phyloP scores from a whole-genome alignment of 768 basidiomycete species.

The Boletus rubroflammeus region DNA sequence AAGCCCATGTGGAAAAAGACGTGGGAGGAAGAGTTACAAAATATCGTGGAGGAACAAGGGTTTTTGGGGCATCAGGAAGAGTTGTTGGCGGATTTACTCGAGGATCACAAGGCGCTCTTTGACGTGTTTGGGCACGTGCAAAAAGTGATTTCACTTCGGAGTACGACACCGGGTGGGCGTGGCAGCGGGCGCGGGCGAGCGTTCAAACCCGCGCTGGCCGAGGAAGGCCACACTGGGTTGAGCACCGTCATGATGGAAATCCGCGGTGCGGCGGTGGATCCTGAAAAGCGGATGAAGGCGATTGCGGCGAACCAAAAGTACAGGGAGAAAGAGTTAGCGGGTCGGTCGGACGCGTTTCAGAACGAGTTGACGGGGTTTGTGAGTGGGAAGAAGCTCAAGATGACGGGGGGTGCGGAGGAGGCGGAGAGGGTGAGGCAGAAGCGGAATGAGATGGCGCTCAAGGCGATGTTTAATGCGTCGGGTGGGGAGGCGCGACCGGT shows the following conservation, averaged over 20 bases:
- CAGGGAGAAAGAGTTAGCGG: constrained; percentile 71
- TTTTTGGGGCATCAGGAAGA: constrained; percentile 92
- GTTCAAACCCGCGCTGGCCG: constrained; percentile 60
- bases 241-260: constrained; percentile 90
- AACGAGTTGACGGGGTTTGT: constrained; percentile 86
- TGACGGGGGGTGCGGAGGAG: constrained; percentile 95
- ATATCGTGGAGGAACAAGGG: constrained; percentile 96
- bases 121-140: constrained; percentile 90
- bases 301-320: constrained; percentile 86
- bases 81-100: constrained; percentile 80
- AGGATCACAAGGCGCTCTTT: constrained; percentile 86
- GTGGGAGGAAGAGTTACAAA: constrained; percentile 94
- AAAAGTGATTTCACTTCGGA: constrained; percentile 75
- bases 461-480: constrained; percentile 72
- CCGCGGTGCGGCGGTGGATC: constrained; percentile 75
- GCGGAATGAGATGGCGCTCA: constrained; percentile 79
- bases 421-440: constrained; percentile 83
- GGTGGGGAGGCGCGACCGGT: constrained; percentile 5
- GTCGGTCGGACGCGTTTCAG: constrained; percentile 77
- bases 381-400: constrained; percentile 78
- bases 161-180: constrained; percentile 41
- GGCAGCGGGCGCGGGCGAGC: constrained; percentile 39
- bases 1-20: constrained; percentile 99
- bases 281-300: constrained; percentile 82
- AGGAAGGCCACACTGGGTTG: constrained; percentile 65